Conservation (phyloP, 805 yeast species). For the Helenozyma baotianmanensis region DNA sequence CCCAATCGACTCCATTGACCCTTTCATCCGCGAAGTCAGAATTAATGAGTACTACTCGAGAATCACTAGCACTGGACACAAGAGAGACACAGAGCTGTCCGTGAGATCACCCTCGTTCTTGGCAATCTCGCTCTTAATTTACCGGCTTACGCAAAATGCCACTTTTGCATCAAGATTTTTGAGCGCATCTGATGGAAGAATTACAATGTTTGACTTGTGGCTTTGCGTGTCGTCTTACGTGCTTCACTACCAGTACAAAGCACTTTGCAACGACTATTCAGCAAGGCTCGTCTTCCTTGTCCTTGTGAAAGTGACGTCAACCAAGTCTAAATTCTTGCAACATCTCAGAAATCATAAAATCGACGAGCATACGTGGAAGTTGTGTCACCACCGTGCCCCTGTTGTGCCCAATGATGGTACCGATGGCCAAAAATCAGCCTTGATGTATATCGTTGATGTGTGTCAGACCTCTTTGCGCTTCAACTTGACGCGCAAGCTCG, state of each 20-base stretch:
- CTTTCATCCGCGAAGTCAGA: conserved; percentile 16
- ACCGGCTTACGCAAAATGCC: conserved; percentile 7
- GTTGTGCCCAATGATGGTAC: conserved; percentile 20
- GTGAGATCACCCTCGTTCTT: conserved; percentile 10
- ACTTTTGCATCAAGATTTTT: conserved; percentile 6
- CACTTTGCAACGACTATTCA: conserved; percentile 18
- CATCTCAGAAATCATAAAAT: conserved; percentile 9
- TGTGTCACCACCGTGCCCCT: conserved; percentile 38
- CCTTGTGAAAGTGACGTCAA: conserved; percentile 22
- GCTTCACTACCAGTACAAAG: conserved; percentile 34
- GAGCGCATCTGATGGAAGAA: background rate
- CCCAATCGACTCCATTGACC: conserved; percentile 12
- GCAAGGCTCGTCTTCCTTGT: conserved; percentile 26
- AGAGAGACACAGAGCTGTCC: conserved; percentile 2
- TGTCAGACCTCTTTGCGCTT: conserved; percentile 22
- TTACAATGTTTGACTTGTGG: conserved; percentile 24
- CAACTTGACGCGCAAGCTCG: conserved; percentile 34
- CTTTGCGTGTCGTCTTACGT: conserved; percentile 35
- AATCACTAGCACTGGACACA: background rate
- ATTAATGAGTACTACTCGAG: conserved; percentile 12
- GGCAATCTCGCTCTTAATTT: conserved; percentile 7
- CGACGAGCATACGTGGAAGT: conserved; percentile 39
- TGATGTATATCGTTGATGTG: conserved; percentile 20
- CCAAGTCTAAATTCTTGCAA: conserved; percentile 1
- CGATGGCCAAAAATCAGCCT: conserved; percentile 19